Evolutionary conservation across 495 filamentous ascomycete species (phyloP).

Genomic region (Neurospora hispaniola): DNA sequence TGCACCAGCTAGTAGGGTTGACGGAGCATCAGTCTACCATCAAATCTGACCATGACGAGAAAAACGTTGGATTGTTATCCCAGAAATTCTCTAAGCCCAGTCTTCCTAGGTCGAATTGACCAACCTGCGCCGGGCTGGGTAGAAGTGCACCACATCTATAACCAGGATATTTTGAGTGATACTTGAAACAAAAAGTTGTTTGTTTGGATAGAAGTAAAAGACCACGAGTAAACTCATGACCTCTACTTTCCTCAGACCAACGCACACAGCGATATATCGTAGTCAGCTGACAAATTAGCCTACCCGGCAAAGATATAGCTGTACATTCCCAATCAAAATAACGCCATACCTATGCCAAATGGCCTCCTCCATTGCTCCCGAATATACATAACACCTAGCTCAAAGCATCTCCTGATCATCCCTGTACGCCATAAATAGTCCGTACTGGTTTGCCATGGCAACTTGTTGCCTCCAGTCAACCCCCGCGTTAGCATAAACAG

Average conservation of each 20-base stretch:
- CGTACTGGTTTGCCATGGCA: conserved; percentile 51
- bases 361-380: background rate
- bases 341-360: background rate
- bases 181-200: background rate
- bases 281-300: background rate
- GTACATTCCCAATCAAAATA: background rate
- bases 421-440: conserved; percentile 35
- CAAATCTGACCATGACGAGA: background rate
- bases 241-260: background rate
- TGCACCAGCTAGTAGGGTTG: background rate
- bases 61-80: background rate
- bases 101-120: background rate
- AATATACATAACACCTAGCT: background rate
- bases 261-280: background rate
- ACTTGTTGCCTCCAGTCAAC: conserved; percentile 38
- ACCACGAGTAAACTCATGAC: background rate
- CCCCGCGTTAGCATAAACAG: conserved; percentile 40
- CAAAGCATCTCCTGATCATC: conserved; percentile 22
- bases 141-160: background rate
- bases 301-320: background rate
- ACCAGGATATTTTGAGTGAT: background rate
- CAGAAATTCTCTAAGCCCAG: background rate
- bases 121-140: background rate
- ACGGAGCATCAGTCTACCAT: background rate
- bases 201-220: background rate